Evolutionary conservation across 148 eudicot species (phyloP).

Genomic region (Suaeda aralocaspica): DNA sequence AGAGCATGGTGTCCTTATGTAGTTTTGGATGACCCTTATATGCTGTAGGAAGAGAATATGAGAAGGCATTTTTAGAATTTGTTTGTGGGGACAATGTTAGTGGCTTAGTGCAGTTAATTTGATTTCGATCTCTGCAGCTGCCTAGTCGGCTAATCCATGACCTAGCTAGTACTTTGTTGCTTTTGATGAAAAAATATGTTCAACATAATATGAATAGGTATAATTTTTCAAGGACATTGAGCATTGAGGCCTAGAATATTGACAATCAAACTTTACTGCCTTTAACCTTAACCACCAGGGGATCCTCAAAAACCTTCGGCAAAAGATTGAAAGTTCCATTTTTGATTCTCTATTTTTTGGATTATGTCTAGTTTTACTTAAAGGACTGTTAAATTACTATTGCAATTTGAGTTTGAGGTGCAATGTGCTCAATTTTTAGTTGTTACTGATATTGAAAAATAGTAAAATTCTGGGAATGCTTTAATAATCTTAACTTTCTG

Average conservation of each 20-base stretch:
- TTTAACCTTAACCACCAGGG: not conserved
- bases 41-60: not conserved
- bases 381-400: not conserved
- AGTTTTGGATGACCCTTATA: not conserved
- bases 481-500: conserved; percentile 20
- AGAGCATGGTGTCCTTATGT: not conserved
- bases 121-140: not conserved
- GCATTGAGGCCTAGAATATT: not conserved
- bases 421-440: not conserved
- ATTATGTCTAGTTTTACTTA: not conserved
- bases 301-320: not conserved
- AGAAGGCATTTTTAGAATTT: not conserved
- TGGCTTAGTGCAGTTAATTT: too few species aligned
- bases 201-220: too few species aligned
- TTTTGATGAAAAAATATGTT: not conserved
- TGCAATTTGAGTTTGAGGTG: not conserved
- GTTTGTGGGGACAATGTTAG: not conserved
- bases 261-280: not conserved
- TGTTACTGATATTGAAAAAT: not conserved
- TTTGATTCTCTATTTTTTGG: not conserved
- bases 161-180: not conserved
- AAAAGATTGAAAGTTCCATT: not conserved
- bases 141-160: too few species aligned
- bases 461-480: not conserved
- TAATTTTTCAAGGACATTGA: too few species aligned